Percentiles rank a stretch among this genome's conserved stretches.
Evolutionary conservation across 495 filamentous ascomycete genomes (phyloP).

Genomic region (Aspergillus leporis): DNA sequence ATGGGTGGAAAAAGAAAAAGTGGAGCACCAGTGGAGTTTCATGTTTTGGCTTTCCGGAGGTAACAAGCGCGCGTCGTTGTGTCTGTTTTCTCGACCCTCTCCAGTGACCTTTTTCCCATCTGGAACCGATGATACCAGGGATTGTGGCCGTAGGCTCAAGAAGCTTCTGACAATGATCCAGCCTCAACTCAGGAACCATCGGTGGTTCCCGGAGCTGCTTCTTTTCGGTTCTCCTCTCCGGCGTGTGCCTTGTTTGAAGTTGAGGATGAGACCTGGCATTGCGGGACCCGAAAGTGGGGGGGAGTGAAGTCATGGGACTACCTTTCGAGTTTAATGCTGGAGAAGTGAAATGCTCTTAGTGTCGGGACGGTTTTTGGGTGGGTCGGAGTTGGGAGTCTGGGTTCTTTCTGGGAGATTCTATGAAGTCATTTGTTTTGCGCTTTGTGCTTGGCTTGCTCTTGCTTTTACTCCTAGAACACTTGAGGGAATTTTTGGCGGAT

Average conservation of each 20-base stretch:
- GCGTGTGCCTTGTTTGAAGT: neutral
- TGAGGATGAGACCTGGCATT: neutral
- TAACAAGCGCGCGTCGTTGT: neutral
- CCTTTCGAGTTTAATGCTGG: neutral
- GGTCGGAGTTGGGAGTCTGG: neutral
- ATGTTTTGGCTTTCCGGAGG: neutral
- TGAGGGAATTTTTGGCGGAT: too few species aligned
- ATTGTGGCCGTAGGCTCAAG: neutral
- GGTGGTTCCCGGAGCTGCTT: neutral
- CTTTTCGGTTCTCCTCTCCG: neutral
- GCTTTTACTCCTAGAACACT: neutral
- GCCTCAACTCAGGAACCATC: too few species aligned
- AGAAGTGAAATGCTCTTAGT: too few species aligned
- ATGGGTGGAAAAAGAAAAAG: neutral
- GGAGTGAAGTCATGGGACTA: neutral
- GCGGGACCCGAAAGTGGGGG: neutral
- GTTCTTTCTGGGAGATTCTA: constrained; percentile 3
- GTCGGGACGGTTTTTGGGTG: neutral
- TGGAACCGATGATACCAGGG: neutral
- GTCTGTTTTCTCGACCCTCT: neutral
- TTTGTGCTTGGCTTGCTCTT: neutral
- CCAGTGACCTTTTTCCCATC: neutral
- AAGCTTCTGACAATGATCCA: neutral
- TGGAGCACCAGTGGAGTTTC: neutral
- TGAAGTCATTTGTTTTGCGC: neutral